Conservation (phyloP, 768 basidiomycete species). For the Rhodotorula toruloides region DNA sequence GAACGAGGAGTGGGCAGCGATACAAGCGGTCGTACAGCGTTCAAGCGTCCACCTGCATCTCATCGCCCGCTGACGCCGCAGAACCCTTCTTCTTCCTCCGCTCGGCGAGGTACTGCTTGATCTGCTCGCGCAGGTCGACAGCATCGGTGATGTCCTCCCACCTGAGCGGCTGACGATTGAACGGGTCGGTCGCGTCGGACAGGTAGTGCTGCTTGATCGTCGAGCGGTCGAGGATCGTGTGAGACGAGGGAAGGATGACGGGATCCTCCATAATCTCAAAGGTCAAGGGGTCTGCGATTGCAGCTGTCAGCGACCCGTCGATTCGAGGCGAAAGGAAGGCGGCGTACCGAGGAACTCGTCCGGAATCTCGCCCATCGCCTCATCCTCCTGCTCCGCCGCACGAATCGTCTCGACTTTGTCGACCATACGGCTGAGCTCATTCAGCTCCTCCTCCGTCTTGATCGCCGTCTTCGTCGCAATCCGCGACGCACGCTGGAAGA, state of each 20-base stretch:
- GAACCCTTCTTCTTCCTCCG: conserved; percentile 2
- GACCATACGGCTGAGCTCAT: conserved; percentile 64
- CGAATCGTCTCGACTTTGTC: conserved; percentile 77
- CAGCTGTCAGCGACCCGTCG: not conserved
- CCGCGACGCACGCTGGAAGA: conserved; percentile 72
- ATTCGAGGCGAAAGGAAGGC: not conserved
- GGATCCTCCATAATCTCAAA: conserved; percentile 92
- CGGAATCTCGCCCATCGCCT: conserved; percentile 85
- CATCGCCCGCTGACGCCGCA: not conserved
- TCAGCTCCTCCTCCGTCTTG: conserved; percentile 73
- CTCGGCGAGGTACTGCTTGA: conserved; percentile 65
- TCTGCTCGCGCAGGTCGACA: conserved; percentile 64
- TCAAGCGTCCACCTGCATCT: conserved; percentile 8
- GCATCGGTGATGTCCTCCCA: conserved; percentile 64
- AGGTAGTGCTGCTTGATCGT: conserved; percentile 94
- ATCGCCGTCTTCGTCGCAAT: conserved; percentile 61
- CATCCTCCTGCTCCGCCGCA: conserved; percentile 67
- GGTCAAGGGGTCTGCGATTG: conserved; percentile 71
- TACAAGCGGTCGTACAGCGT: too few relatives aligned
- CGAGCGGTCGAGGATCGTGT: conserved; percentile 69
- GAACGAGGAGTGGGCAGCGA: too few relatives aligned
- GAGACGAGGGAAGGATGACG: conserved; percentile 79
- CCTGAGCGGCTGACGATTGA: conserved; percentile 77
- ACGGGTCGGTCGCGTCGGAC: conserved; percentile 87
- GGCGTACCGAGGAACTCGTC: conserved; percentile 85